Conservation (phyloP, 805 yeast genomes). For the Metschnikowia borealis region DNA sequence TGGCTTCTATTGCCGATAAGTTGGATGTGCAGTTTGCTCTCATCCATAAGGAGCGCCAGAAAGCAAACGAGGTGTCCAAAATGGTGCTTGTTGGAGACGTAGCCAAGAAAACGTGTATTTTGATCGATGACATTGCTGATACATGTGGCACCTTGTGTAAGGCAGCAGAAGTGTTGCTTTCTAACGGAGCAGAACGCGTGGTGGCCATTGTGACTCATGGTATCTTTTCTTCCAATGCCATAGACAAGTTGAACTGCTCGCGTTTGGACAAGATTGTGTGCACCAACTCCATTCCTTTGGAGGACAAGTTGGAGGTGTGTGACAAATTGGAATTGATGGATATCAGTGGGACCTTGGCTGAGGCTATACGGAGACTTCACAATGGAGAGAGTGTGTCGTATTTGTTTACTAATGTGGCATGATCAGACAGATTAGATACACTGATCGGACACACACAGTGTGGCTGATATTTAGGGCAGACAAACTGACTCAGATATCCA, state of each 20-base stretch:
- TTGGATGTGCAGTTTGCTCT: slow-evolving; percentile 90
- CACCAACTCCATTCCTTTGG: slow-evolving; percentile 89
- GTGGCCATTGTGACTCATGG: slow-evolving; percentile 96
- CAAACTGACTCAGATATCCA: too few species aligned
- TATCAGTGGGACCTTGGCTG: slow-evolving; percentile 83
- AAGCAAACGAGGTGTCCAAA: slow-evolving; percentile 89
- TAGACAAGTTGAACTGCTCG: slow-evolving; percentile 63
- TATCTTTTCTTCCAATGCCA: slow-evolving; percentile 81
- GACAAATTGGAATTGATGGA: slow-evolving; percentile 77
- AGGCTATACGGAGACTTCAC: slow-evolving; percentile 89
- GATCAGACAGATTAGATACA: too few species aligned
- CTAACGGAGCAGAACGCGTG: slow-evolving; percentile 78
- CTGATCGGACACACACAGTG: too few species aligned
- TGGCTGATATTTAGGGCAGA: too few species aligned
- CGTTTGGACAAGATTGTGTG: slow-evolving; percentile 74
- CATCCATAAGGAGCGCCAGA: slow-evolving; percentile 92
- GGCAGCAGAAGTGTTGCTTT: slow-evolving; percentile 83
- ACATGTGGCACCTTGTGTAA: slow-evolving; percentile 96
- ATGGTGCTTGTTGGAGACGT: slow-evolving; percentile 98
- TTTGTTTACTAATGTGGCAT: slow-evolving; percentile 61
- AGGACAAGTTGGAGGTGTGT: slow-evolving; percentile 53
- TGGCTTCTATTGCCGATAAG: slow-evolving; percentile 88
- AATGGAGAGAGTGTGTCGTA: slow-evolving; percentile 95
- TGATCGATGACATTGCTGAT: slow-evolving; percentile 97
- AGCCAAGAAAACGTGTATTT: slow-evolving; percentile 69